Base-by-base conservation (phyloP, 2,329 filamentous ascomycete species). In the Penicillium palitans region DNA sequence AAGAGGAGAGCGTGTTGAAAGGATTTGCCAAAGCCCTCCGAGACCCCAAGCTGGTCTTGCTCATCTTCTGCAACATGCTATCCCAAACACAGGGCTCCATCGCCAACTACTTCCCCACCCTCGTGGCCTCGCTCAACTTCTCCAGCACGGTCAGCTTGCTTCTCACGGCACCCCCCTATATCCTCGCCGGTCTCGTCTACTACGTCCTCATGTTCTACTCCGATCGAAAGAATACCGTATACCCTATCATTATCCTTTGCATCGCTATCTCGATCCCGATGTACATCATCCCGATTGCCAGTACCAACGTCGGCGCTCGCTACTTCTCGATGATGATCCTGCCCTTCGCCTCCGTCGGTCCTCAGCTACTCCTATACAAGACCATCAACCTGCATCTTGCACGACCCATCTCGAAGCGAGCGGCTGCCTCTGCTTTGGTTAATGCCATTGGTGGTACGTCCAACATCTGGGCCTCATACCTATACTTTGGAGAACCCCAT, bases 131-230 rank as follows among this genome's bases (percentile, higher is more conserved):
- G 0, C 61, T 70, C 37, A 62, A 61, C 13, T 69, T 69, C 59
- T 58, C 53, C 47, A 52, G 50, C 17, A 80, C 75, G 2, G 69
- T 77, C 55, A 79, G 72, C 8, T 65, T 82, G 10, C 71, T 82
- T 8, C 72, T 82, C 6, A 82, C 79, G 0, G 77, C 75, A 2
- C 80, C 80, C 0, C 79, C 79, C 0, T 81, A 80, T 48, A 68
- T 80, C 6, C 70, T 79, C 3, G 76, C 76, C 1, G 75, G 68
- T 3, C 62, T 68, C 4, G 67, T 77, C 45, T 76, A 74, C 60
- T 76, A 70, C 58, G 67, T 58, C 1, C 62, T 78, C 51, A 69
- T 69, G 65, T 75, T 62, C 60, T 74, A 76, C 52, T 75, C 73
- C 1, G 74, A 77, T 59, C 69, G 72, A 33, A 75, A 72, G 59